Base-by-base conservation (phyloP, 1,284 basidiomycete genomes). In the Melampsora americana region DNA sequence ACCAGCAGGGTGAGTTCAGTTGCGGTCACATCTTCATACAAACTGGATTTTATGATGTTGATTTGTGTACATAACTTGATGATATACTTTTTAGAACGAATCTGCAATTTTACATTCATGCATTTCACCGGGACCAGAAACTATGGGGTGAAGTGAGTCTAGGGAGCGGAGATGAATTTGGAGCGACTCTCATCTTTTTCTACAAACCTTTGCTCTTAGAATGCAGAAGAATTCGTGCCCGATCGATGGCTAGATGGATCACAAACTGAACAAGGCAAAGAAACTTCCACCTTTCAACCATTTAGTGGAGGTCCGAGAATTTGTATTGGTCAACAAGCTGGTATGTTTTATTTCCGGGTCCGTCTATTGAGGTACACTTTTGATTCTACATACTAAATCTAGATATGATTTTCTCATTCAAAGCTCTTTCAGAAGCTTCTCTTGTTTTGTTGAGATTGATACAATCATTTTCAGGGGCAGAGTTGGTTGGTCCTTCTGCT, bases 261-360 rank as follows among this genome's bases (percentile, higher is more conserved):
- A n/a, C 28, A 59, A 26, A 50, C 39, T n/a, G 23, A 60, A 16
- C 61, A 66, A 26, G 66, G 64, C 18, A 69, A 65, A 20, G 78
- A 78, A 50, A 71, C 77, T 5, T 72, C 71, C 64, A 68, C 65
- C 32, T 79, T 78, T 65, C 75, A 77, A 46, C 78, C 79, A 11
- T 79, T 79, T 64, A 71, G 78, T 62, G 67, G 46, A 23, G 78
- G 78, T 4, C 77, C 78, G 5, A 59, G 78, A 39, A 78, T 78
- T 56, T 90, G 89, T 79, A 82, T 90, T 20, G 90, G 89, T 5
- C 89, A 90, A 80, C 88, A 89, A 78, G 89, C 89, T 78, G 89
- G 72, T 74, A 42, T 42, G 65, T 39, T n/a, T 14, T 1, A 7
- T 28, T 3, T n/a, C 53, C n/a, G 11, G 11, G 53, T 6, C 26